A percentile compares a stretch with the other conserved stretches of the same genome.
phyloP scores from a whole-genome alignment of 257 asterid species.

The Avicennia marina region DNA sequence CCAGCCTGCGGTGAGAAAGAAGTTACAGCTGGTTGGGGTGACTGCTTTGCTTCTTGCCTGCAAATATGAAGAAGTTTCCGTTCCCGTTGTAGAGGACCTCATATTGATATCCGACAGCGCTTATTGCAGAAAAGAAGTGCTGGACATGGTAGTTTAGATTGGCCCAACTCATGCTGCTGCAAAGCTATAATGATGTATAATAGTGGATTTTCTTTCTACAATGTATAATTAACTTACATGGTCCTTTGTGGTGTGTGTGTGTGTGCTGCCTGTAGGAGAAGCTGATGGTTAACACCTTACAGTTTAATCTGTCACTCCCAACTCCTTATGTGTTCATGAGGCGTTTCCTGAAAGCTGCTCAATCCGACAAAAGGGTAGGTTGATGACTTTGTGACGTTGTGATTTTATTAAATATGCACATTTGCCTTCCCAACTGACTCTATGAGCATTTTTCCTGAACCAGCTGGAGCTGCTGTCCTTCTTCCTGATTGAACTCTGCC shows the following conservation, averaged over 20 bases:
- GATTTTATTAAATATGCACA: not conserved
- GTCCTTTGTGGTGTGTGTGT: not conserved
- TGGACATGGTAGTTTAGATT: slow-evolving; percentile 57
- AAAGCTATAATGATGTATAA: not conserved
- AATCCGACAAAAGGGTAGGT: slow-evolving; percentile 62
- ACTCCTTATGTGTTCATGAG: slow-evolving; percentile 84
- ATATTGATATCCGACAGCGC: slow-evolving; percentile 80
- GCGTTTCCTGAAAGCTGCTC: slow-evolving; percentile 83
- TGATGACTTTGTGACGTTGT: not conserved
- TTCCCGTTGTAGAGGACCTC: slow-evolving; percentile 93
- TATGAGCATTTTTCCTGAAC: not conserved
- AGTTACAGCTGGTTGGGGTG: slow-evolving; percentile 83
- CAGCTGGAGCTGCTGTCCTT: slow-evolving; percentile 75
- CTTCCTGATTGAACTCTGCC: slow-evolving; percentile 76
- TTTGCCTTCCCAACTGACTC: not conserved
- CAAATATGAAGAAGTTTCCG: slow-evolving; percentile 93
- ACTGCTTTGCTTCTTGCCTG: slow-evolving; percentile 93
- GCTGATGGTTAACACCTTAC: slow-evolving; percentile 60
- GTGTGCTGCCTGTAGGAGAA: slow-evolving; percentile 55
- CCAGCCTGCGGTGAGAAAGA: slow-evolving; percentile 61
- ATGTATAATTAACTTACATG: not conserved
- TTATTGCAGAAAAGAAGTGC: slow-evolving; percentile 68
- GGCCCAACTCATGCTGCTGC: too few relatives aligned
- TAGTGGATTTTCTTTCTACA: not conserved
- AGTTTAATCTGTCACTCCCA: slow-evolving; percentile 75